phyloP scores from a whole-genome alignment of 164 flowering plant genomes.

The Sedum album region DNA sequence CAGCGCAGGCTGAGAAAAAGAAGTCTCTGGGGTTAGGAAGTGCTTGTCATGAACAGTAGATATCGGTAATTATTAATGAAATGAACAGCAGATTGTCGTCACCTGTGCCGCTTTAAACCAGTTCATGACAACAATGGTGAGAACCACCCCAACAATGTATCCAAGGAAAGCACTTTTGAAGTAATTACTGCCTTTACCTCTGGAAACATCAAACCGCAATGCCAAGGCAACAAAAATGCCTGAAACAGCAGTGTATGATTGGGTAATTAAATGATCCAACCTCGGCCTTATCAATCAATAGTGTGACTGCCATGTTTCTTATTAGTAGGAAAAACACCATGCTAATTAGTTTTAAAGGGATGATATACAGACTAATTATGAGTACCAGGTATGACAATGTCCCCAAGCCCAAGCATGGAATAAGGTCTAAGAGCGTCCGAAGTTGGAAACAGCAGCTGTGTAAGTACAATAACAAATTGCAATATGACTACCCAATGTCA shows the following conservation, averaged over 20 bases:
- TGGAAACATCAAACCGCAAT: slow-evolving; percentile 89
- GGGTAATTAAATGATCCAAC: neutral
- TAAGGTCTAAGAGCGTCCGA: slow-evolving; percentile 65
- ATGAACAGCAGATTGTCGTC: neutral
- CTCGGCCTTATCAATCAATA: neutral
- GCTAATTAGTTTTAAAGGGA: neutral
- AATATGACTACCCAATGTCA: neutral
- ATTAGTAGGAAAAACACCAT: neutral
- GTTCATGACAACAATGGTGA: slow-evolving; percentile 91
- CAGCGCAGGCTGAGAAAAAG: slow-evolving; percentile 74
- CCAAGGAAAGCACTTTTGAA: slow-evolving; percentile 93
- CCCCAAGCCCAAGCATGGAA: slow-evolving; percentile 99
- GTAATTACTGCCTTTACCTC: slow-evolving; percentile 74
- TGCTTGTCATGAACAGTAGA: neutral
- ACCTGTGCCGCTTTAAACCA: slow-evolving; percentile 99
- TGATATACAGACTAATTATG: neutral
- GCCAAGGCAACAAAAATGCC: slow-evolving; percentile 99
- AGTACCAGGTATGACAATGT: slow-evolving; percentile 94
- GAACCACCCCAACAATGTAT: slow-evolving; percentile 58
- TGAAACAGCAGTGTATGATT: slow-evolving; percentile 17
- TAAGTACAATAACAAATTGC: neutral
- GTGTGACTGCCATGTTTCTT: neutral
- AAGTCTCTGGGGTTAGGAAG: slow-evolving; percentile 6
- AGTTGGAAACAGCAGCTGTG: slow-evolving; percentile 94
- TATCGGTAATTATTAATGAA: neutral